Conservation (phyloP, 108 stramenopile species). For the Cyclostephanos invisitatus region DNA sequence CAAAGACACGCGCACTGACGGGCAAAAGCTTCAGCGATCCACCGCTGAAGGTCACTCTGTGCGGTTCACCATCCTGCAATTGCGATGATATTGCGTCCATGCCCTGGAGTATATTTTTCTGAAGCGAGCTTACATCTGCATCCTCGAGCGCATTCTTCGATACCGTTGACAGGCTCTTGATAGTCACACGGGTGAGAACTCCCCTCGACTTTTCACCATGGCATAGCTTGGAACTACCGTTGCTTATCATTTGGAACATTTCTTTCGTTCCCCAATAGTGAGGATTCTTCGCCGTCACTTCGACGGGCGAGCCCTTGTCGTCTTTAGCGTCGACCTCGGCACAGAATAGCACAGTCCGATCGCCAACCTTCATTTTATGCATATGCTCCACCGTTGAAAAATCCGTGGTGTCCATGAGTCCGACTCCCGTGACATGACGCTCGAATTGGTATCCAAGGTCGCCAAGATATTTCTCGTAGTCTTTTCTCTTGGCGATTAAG, state of each 20-base stretch:
- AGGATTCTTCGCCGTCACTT: slow-evolving; percentile 15
- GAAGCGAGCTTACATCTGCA: slow-evolving; percentile 1
- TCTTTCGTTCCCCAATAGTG: slow-evolving; percentile 22
- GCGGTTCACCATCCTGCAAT: not conserved
- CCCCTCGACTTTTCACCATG: slow-evolving; percentile 15
- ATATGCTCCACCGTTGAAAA: slow-evolving; percentile 15
- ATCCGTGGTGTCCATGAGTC: not conserved
- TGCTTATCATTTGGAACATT: slow-evolving; percentile 29
- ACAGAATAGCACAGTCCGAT: slow-evolving; percentile 14
- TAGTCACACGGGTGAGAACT: slow-evolving; percentile 4
- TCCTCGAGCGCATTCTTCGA: slow-evolving; percentile 5
- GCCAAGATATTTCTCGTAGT: slow-evolving; percentile 2
- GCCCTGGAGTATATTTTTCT: slow-evolving; percentile 22
- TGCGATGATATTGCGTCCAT: slow-evolving; percentile 4
- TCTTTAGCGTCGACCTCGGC: slow-evolving; percentile 15
- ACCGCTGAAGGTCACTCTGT: slow-evolving; percentile 1
- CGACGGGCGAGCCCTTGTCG: slow-evolving; percentile 9
- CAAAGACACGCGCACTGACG: no score
- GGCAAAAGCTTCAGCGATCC: no score
- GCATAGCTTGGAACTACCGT: slow-evolving; percentile 19
- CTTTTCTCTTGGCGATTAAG: slow-evolving; percentile 12
- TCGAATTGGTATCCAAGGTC: slow-evolving; percentile 25
- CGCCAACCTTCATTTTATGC: slow-evolving; percentile 21
- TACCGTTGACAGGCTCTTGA: slow-evolving; percentile 6
- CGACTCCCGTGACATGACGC: slow-evolving; percentile 15